Base-by-base conservation (phyloP, 2,329 filamentous ascomycete species). In the Phaeosphaeria sp. region DNA sequence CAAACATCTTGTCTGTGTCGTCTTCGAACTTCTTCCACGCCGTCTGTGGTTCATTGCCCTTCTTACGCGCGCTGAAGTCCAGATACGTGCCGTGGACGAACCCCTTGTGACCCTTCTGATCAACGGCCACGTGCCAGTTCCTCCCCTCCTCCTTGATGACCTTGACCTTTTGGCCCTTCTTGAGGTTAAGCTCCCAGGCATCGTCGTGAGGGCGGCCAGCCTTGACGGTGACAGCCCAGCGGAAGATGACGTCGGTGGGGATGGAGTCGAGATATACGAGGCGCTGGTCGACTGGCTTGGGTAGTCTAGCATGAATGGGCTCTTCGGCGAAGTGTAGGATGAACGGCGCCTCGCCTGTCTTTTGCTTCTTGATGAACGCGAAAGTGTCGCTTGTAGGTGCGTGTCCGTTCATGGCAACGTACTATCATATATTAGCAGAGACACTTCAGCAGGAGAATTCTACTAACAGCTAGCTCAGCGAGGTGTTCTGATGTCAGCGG, bases 61-160 rank as follows among this genome's bases (percentile, higher is more conserved):
- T 49, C 27, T 61, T 54, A 11, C 51, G 22, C 20, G 18, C n/a
- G 22, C 44, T 55, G 58, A 72, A 71, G 20, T 65, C 57, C 6
- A 76, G 51, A 65, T 65, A 72, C 3, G 60, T 59, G n/a, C 58
- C 55, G 25, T 73, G 73, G 1, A 65, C 66, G 44, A 53, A 76
- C 1, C 73, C 74, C 27, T 62, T 58, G 4, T 48, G 0, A 1
- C 57, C 62, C n/a, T 53, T 36, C 20, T 18, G 50, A 7, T 63
- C 60, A 39, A 66, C 36, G 1, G 50, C 68, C 1, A 72, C 22
- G 22, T 53, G 67, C 74, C 73, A 76, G 8, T 66, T 48, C 6
- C 64, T 59, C 1, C 69, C 72, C 53, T 55, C 59, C 1, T 73
- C 59, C 17, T 59, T 24, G 13, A 74, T 44, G 1, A 74, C 57